Percentiles rank a stretch among this genome's conserved stretches.
phyloP scores from a whole-genome alignment of 257 asterid genomes.

The Solanum neorickii region DNA sequence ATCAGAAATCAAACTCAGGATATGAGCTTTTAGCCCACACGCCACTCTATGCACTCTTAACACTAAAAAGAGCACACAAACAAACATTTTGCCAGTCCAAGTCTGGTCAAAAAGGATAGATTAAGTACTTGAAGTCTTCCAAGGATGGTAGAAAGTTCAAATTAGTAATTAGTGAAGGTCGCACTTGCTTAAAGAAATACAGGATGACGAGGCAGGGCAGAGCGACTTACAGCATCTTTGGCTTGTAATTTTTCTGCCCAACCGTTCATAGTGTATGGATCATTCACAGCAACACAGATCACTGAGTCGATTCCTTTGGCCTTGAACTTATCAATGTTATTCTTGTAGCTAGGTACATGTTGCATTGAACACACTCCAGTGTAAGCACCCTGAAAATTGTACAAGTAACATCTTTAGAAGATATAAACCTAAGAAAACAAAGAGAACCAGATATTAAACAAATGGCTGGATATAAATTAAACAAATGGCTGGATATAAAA shows the following conservation, averaged over 20 bases:
- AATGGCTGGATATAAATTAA: neutral
- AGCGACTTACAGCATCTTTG: slow-evolving; percentile 63
- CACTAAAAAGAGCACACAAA: neutral
- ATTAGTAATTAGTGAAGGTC: neutral
- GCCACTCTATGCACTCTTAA: neutral
- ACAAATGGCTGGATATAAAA: neutral
- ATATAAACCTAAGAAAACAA: neutral
- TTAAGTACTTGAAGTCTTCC: neutral
- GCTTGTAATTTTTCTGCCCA: slow-evolving; percentile 96
- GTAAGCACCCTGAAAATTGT: slow-evolving; percentile 57
- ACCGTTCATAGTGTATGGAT: slow-evolving; percentile 73
- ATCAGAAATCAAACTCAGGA: neutral
- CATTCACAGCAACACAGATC: slow-evolving; percentile 84
- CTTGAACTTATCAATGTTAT: slow-evolving; percentile 64
- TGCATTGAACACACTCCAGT: slow-evolving; percentile 90
- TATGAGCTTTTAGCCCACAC: neutral
- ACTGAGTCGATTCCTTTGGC: slow-evolving; percentile 84
- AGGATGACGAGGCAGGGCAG: neutral
- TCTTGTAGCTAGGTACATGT: slow-evolving; percentile 94
- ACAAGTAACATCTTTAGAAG: neutral
- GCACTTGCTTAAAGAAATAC: neutral
- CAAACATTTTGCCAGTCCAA: neutral
- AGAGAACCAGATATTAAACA: neutral
- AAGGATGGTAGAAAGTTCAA: neutral
- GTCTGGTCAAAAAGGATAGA: neutral